Base-by-base conservation (phyloP, 208 protist genomes). In the Vickermania ingenoplastis region DNA sequence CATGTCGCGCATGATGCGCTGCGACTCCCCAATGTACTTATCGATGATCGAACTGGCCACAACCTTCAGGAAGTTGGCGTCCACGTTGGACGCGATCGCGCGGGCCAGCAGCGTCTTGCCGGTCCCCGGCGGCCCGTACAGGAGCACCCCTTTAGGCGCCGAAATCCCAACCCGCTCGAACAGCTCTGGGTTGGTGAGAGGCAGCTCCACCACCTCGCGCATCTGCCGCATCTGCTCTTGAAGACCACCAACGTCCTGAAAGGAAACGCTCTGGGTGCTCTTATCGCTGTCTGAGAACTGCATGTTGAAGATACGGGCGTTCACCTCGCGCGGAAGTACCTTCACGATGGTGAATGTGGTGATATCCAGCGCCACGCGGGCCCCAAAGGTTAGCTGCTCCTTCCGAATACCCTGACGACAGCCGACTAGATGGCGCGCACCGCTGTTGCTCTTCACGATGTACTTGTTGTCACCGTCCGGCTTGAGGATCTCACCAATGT, bases 221-320 rank as follows among this genome's bases (percentile, higher is more conserved):
- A 99, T 89, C 66, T 99, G 96, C 28, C 98, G 91, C 70, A 99
- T 97, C 79, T 99, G 97, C 58, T 98, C 89, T 67, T 90, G 87
- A 24, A 99, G 74, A 21, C 98, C 98, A 59, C 98, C 98, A 59
- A 99, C 97, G 31, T 95, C 90, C 49, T 86, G 83, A 73, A 99
- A 99, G 28, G 77, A 86, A 30, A 97, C 64, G 41, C 76, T 83
- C 63, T 97, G 87, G 36, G 36, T n/a, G 36, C 36, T 45, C 36
- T 45, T 45, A 49, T 98, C 97, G 30, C 97, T 91, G 28, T 95
- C 92, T 73, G 98, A 97, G 56, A 87, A 80, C 58, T 97, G 83
- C 99, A 99, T 99, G 69, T 98, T 98, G 87, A 98, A 99, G 27
- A 99, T 98, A 29, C 98, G 80, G 41, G 99, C 98, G 71, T 99